A percentile compares a stretch with the other conserved stretches of the same genome.
Conservation (phyloP, 2,329 filamentous ascomycete species). For the Tympanopsis confertula region DNA sequence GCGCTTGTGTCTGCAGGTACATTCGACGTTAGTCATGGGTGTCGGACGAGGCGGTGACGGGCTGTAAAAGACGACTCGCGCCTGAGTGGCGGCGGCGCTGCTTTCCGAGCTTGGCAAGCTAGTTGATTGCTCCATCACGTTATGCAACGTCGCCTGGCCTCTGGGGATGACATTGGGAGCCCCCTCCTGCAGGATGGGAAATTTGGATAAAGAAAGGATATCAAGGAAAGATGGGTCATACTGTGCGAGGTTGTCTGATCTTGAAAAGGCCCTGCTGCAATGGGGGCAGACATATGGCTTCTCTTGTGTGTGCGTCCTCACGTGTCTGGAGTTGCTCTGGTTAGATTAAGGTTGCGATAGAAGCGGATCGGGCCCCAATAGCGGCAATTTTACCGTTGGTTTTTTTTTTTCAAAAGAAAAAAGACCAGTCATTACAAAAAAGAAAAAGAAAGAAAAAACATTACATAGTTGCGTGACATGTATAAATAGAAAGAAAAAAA, state of each 20-base stretch:
- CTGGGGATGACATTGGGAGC: neutral
- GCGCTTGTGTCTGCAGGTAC: slow-evolving; percentile 21
- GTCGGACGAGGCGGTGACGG: neutral
- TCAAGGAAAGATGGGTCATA: slow-evolving; percentile 41
- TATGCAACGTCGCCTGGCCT: neutral
- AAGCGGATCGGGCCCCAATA: neutral
- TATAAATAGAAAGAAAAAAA: slow-evolving; percentile 16
- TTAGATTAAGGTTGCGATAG: slow-evolving; percentile 21
- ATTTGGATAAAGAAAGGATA: slow-evolving; percentile 4
- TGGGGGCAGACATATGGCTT: slow-evolving; percentile 94
- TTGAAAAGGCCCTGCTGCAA: slow-evolving; percentile 97
- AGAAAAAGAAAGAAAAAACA: slow-evolving; percentile 13
- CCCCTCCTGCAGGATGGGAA: no score
- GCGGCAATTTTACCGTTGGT: slow-evolving; percentile 7
- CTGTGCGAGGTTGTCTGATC: slow-evolving; percentile 98
- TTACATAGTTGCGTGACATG: slow-evolving; percentile 4
- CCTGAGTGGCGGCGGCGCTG: no score
- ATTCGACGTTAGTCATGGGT: slow-evolving; percentile 19
- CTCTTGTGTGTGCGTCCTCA: slow-evolving; percentile 98
- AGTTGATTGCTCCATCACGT: no score
- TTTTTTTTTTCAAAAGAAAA: slow-evolving; percentile 20
- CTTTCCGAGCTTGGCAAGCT: slow-evolving; percentile 21
- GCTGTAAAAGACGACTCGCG: neutral
- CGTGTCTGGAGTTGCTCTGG: slow-evolving; percentile 60
- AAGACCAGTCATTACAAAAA: no score